phyloP scores from a whole-genome alignment of 2,329 filamentous ascomycete species.

The Pseudogymnoascus sp. region DNA sequence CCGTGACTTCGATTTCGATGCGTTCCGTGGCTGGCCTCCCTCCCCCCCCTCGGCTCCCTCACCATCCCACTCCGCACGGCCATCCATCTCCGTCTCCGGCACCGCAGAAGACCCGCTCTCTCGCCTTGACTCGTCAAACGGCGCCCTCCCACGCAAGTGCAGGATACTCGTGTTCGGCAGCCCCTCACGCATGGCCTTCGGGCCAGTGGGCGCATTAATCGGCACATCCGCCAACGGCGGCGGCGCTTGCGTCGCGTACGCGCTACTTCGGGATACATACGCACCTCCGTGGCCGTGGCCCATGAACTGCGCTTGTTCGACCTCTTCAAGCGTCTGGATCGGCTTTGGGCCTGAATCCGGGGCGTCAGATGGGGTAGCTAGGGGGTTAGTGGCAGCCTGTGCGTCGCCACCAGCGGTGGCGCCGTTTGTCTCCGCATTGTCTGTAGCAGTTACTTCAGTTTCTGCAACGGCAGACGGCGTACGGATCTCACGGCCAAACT shows the following conservation, averaged over 20 bases:
- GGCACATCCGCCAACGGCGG: slow-evolving; percentile 35
- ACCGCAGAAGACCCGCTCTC: slow-evolving; percentile 7
- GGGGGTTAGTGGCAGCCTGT: not conserved
- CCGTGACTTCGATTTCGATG: slow-evolving; percentile 22
- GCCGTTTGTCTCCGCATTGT: not conserved
- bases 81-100: slow-evolving; percentile 23
- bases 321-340: slow-evolving; percentile 29
- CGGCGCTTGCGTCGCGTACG: not conserved
- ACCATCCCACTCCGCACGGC: slow-evolving; percentile 21
- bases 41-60: slow-evolving; percentile 6
- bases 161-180: slow-evolving; percentile 73
- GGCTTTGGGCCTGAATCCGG: slow-evolving; percentile 18
- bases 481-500: slow-evolving; percentile 31
- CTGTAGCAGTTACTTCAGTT: not conserved
- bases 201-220: slow-evolving; percentile 77
- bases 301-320: slow-evolving; percentile 12
- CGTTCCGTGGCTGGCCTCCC: not conserved
- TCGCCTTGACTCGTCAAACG: slow-evolving; percentile 23
- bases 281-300: not conserved
- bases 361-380: not conserved
- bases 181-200: slow-evolving; percentile 89
- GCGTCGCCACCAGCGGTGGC: not conserved
- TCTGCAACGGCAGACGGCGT: slow-evolving; percentile 8
- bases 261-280: not conserved
- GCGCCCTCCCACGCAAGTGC: slow-evolving; percentile 41